A percentile compares a stretch with the other conserved stretches of the same genome.
These are phyloP conservation scores for Nicotiana noctiflora DNA, from an alignment of 257 asterid genomes.

Conservation along the genomic window DNA sequence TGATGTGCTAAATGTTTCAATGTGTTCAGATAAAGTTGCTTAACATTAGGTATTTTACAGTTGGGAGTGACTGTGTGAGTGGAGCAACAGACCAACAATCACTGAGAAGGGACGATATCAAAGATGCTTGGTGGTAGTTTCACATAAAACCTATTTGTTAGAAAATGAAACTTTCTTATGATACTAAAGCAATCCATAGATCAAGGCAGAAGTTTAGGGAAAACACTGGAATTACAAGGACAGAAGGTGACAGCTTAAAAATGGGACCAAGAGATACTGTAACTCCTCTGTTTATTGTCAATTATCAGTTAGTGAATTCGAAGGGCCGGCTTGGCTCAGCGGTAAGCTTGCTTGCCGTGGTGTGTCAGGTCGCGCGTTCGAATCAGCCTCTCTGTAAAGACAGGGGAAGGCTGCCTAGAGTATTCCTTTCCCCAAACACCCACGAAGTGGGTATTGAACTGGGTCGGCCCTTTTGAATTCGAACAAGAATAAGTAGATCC, in stretches of 20 bases:
- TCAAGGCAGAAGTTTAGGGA: background rate
- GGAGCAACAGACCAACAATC: background rate
- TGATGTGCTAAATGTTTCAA: background rate
- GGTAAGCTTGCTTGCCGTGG: too few relatives aligned
- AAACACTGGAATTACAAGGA: background rate
- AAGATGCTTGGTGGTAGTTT: background rate
- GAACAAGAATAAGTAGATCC: background rate
- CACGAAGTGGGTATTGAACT: too few relatives aligned
- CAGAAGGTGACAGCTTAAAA: background rate
- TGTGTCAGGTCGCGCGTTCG: too few relatives aligned
- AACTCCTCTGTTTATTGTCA: background rate
- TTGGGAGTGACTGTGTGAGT: background rate
- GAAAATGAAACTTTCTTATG: background rate
- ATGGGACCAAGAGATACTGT: background rate
- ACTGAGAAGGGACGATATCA: background rate
- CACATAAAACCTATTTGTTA: background rate
- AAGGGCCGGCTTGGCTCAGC: too few relatives aligned
- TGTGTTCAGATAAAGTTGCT: background rate
- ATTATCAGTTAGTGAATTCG: background rate
- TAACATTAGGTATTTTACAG: background rate
- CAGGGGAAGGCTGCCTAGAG: too few relatives aligned
- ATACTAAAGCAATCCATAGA: background rate
- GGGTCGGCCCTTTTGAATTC: too few relatives aligned
- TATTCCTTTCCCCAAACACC: too few relatives aligned
- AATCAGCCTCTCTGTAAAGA: too few relatives aligned